Conservation (phyloP, 2,329 filamentous ascomycete genomes). For the Epichloe typhina region DNA sequence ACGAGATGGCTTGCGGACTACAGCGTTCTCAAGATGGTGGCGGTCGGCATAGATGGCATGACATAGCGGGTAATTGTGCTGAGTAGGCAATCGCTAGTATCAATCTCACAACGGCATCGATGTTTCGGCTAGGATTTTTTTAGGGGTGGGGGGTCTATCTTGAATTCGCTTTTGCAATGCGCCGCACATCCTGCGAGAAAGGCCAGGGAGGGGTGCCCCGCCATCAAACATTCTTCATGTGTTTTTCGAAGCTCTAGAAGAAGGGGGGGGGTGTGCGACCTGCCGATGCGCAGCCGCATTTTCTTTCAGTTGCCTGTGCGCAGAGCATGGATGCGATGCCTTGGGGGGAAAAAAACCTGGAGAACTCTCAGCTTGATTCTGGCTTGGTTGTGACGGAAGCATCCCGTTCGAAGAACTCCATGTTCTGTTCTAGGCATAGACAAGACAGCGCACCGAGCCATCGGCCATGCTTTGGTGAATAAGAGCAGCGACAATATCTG, state of each 20-base stretch:
- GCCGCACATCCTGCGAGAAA: neutral
- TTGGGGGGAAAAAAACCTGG: neutral
- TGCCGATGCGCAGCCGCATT: neutral
- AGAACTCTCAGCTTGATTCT: neutral
- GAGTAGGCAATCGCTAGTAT: constrained; percentile 5
- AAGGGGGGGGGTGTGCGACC: neutral
- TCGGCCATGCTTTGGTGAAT: neutral
- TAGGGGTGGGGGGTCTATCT: neutral
- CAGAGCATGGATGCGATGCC: neutral
- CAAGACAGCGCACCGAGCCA: neutral
- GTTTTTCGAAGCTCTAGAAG: constrained; percentile 2
- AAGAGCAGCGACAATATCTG: neutral
- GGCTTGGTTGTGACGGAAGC: neutral
- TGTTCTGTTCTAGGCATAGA: neutral
- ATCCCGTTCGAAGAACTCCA: neutral
- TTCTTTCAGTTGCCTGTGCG: neutral
- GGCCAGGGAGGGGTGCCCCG: neutral
- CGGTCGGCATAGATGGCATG: constrained; percentile 10
- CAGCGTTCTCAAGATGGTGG: constrained; percentile 8
- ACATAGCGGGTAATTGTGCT: constrained; percentile 7
- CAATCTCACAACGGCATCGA: constrained; percentile 8
- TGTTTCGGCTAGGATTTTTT: constrained; percentile 2
- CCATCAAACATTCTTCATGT: neutral
- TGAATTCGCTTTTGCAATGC: neutral
- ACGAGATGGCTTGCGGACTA: constrained; percentile 8